These are phyloP conservation scores for Plantago major DNA, from an alignment of 257 asterid species.

Conservation along the genomic window DNA sequence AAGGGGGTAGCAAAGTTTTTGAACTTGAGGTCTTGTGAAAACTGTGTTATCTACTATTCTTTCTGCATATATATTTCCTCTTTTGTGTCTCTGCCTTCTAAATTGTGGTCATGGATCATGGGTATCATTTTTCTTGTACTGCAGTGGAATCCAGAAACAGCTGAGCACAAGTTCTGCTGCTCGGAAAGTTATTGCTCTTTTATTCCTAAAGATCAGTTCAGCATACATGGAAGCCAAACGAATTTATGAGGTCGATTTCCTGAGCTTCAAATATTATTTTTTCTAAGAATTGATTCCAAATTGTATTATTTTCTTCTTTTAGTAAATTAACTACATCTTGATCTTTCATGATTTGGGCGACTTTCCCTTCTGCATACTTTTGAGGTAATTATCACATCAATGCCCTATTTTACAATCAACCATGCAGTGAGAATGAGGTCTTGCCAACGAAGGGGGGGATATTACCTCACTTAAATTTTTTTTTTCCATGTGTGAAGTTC, in stretches of 20 bases:
- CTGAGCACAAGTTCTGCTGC: conserved; percentile 53
- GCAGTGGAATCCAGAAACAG: conserved; percentile 87
- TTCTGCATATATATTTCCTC: neutral
- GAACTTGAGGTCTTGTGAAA: too few species aligned
- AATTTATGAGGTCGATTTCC: conserved; percentile 60
- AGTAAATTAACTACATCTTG: neutral
- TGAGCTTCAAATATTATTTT: conserved; percentile 5
- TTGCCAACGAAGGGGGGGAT: too few species aligned
- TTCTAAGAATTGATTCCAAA: conserved; percentile 2
- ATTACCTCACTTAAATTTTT: too few species aligned
- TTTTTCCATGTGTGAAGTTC: too few species aligned
- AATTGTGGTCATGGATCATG: neutral
- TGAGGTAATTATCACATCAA: neutral
- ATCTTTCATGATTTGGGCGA: neutral
- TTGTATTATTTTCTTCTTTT: neutral
- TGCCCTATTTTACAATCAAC: neutral
- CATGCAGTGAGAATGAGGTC: too few species aligned
- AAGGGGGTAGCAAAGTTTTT: too few species aligned
- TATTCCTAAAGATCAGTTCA: conserved; percentile 66
- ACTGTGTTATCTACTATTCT: neutral
- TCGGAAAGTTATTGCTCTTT: conserved; percentile 61
- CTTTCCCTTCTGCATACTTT: neutral
- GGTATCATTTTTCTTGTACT: conserved; percentile 11
- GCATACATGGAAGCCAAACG: conserved; percentile 84
- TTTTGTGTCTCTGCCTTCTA: neutral